Base-by-base conservation (phyloP, 2,329 filamentous ascomycete species). In the Lasiodiplodia theobromae region DNA sequence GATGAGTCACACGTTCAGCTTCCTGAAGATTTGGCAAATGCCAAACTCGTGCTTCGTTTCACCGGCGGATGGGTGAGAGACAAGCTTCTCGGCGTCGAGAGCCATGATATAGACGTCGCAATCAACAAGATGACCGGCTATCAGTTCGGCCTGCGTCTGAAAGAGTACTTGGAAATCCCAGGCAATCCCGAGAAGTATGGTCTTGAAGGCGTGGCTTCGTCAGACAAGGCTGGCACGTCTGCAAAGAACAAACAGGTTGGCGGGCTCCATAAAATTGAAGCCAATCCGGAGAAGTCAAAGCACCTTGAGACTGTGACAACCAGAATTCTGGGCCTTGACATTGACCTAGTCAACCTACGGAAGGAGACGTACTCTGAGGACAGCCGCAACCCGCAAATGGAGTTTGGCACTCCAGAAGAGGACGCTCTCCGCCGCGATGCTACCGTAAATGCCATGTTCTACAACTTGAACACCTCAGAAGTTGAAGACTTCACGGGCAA, bases 201-300 rank as follows among this genome's bases (percentile, higher is more conserved):
- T 11, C 84, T 85, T 11, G 75, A 80, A 52, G 77, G 78, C 2
- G 75, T 79, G 40, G 77, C 74, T 51, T 75, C 76, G 7, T 76
- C 74, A 37, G 78, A 80, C 40, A 80, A 79, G 66, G 76, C 78
- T n/a, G 77, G 74, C 28, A 73, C 74, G n/a, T 77, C 74, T 16
- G 78, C 80, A 72, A 83, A 83, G 74, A 80, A 78, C 21, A 86
- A 86, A 65, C 89, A 90, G 68, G 84, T 96, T 66, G 90, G 91
- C 62, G 91, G 88, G 71, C 85, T 97, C 38, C 91, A 97, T 84
- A 96, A 93, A 79, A 95, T 97, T 72, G 91, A 91, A 65, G 91
- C 91, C 68, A 98, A 98, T 77, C 95, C 94, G 0, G 94, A 97
- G 75, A 97, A 97, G 82, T 97, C 94, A 23, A 98, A 98, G 81